Evolutionary conservation across 352 stramenopile species (phyloP).

Genomic region (Phytophthora foliorum): DNA sequence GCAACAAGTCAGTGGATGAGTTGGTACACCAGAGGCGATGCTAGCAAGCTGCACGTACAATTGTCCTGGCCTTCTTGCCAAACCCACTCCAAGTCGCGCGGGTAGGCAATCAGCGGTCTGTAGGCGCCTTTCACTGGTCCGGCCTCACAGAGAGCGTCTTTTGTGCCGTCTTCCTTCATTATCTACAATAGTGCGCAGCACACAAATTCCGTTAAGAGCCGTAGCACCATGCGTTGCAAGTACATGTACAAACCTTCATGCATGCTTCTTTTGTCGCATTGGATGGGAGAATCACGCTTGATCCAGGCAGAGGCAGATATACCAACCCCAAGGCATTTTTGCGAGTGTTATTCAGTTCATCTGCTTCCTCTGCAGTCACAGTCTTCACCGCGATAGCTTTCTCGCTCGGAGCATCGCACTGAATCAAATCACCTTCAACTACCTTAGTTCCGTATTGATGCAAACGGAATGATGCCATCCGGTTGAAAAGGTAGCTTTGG

Average conservation of each 20-base stretch:
- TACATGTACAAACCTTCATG: constrained; percentile 45
- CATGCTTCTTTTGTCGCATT: constrained; percentile 59
- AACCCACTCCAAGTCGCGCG: constrained; percentile 55
- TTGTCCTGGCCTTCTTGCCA: constrained; percentile 38
- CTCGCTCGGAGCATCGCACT: constrained; percentile 22
- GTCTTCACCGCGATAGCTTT: constrained; percentile 35
- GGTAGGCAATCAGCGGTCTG: constrained; percentile 53
- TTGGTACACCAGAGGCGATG: background rate
- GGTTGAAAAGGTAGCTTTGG: constrained; percentile 84
- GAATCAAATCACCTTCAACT: constrained; percentile 69
- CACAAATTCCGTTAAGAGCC: constrained; percentile 9
- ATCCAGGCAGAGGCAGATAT: constrained; percentile 67
- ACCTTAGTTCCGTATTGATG: constrained; percentile 43
- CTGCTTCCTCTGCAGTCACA: constrained; percentile 47
- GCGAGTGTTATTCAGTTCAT: constrained; percentile 44
- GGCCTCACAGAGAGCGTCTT: constrained; percentile 41
- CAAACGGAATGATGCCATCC: constrained; percentile 64
- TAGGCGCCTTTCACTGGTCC: constrained; percentile 72
- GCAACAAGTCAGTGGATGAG: constrained; percentile 2
- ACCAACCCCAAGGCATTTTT: constrained; percentile 48
- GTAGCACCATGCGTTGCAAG: background rate
- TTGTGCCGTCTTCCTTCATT: constrained; percentile 59
- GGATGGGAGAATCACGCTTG: constrained; percentile 53
- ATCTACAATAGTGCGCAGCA: constrained; percentile 46
- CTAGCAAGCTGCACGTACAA: constrained; percentile 20